Conservation (phyloP, 2,329 filamentous ascomycete species). For the Blastomyces gilchristii region DNA sequence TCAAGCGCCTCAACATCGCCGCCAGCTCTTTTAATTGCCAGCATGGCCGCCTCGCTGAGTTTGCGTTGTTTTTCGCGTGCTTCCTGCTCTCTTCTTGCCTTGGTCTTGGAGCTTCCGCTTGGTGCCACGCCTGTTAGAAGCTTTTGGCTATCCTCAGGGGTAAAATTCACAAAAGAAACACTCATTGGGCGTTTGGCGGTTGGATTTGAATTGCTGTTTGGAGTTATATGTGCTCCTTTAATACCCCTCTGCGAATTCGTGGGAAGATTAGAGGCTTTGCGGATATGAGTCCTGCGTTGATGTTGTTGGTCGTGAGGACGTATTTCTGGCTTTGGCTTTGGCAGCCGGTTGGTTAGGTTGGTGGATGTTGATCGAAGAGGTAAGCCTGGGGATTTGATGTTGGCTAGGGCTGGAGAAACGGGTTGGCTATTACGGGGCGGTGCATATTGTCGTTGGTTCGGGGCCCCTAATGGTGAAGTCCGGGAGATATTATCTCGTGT, state of each 20-base stretch:
- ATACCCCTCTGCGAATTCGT: slow-evolving; percentile 18
- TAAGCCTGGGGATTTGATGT: slow-evolving; percentile 2
- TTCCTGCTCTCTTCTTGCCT: slow-evolving; percentile 82
- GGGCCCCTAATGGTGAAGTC: slow-evolving; percentile 5
- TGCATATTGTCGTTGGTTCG: slow-evolving; percentile 4
- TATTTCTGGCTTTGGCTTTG: slow-evolving; percentile 19
- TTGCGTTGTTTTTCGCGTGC: slow-evolving; percentile 60
- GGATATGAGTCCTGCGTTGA: slow-evolving; percentile 30
- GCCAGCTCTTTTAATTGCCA: slow-evolving; percentile 36
- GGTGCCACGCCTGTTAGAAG: slow-evolving; percentile 87
- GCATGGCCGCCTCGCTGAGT: slow-evolving; percentile 34
- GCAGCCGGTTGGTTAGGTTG: slow-evolving; percentile 16
- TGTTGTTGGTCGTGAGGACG: slow-evolving; percentile 2
- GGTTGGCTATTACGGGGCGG: slow-evolving; percentile 9
- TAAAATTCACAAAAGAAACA: slow-evolving; percentile 77
- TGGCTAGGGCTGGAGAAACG: slow-evolving; percentile 6
- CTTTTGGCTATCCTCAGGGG: slow-evolving; percentile 63
- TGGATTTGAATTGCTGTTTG: slow-evolving; percentile 2
- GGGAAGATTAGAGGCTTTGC: slow-evolving; percentile 30
- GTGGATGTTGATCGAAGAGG: slow-evolving; percentile 7
- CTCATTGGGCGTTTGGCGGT: slow-evolving; percentile 10
- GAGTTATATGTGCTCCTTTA: slow-evolving; percentile 3
- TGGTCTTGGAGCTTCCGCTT: slow-evolving; percentile 85
- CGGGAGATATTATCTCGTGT: slow-evolving; percentile 5
- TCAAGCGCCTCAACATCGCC: slow-evolving; percentile 38